A percentile compares a stretch with the other conserved stretches of the same genome.
Conservation (phyloP, 768 basidiomycete species). For the Hemileccinum rubropunctum region DNA sequence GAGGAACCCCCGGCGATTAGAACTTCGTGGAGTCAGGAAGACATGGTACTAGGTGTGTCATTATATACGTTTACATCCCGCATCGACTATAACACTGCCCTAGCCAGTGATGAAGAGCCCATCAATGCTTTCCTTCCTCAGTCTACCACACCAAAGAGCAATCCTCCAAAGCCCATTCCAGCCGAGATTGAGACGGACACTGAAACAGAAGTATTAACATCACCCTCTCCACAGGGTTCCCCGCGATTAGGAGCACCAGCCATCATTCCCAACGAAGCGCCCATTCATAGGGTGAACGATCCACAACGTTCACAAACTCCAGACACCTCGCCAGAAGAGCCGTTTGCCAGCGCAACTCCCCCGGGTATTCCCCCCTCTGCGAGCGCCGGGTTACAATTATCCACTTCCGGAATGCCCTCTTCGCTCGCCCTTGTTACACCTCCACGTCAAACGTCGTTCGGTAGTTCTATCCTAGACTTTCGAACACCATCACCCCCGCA, state of each 20-base stretch:
- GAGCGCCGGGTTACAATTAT: background rate
- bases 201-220: conserved; percentile 29
- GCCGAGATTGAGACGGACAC: conserved; percentile 21
- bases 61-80: background rate
- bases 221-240: conserved; percentile 20
- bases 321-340: conserved; percentile 1
- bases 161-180: conserved; percentile 10
- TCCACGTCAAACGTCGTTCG: conserved; percentile 42
- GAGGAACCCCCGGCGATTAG: conserved; percentile 20
- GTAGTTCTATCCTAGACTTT: conserved; percentile 46
- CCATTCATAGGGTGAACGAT: conserved; percentile 16
- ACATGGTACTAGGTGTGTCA: conserved; percentile 19
- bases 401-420: conserved; percentile 7
- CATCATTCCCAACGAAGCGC: conserved; percentile 10
- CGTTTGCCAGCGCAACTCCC: conserved; percentile 21
- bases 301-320: conserved; percentile 14
- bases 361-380: conserved; percentile 22
- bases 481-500: conserved; percentile 63
- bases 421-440: conserved; percentile 43
- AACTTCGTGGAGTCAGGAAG: conserved; percentile 15
- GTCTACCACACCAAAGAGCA: conserved; percentile 28
- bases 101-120: conserved; percentile 42
- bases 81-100: conserved; percentile 1
- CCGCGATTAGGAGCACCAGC: conserved; percentile 9
- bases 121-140: conserved; percentile 14